A percentile compares a stretch with the other conserved stretches of the same genome.
phyloP scores from a whole-genome alignment of 352 stramenopile genomes.

The Halophytophthora batemanensis region DNA sequence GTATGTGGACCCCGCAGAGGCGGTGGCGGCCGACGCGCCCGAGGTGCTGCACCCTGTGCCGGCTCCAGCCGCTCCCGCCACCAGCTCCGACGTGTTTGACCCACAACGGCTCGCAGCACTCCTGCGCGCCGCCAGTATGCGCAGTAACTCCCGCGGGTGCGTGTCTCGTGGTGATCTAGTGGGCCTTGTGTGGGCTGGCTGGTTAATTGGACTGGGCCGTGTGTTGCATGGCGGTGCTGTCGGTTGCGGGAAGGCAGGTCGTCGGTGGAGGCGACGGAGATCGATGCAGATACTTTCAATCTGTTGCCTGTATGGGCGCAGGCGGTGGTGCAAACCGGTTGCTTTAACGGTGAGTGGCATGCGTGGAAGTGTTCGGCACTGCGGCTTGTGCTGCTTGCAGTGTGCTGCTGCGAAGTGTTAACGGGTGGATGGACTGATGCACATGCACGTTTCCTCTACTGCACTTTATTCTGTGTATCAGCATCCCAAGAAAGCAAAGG shows the following conservation, averaged over 20 bases:
- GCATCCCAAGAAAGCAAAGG: constrained; percentile 5
- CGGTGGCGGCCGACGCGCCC: constrained; percentile 17
- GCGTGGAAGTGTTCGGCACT: neutral
- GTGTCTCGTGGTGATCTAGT: too few species aligned
- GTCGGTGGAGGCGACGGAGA: constrained; percentile 19
- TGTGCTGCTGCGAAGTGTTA: neutral
- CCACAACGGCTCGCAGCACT: constrained; percentile 38
- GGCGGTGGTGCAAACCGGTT: constrained; percentile 46
- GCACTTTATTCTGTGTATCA: too few species aligned
- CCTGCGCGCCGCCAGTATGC: constrained; percentile 20
- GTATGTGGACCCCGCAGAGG: constrained; percentile 32
- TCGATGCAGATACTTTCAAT: constrained; percentile 35
- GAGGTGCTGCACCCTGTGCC: constrained; percentile 22
- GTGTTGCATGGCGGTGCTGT: neutral
- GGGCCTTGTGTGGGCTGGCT: neutral
- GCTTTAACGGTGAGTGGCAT: constrained; percentile 33
- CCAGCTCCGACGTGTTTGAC: constrained; percentile 20
- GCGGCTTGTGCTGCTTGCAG: neutral
- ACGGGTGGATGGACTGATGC: neutral
- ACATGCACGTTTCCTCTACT: neutral
- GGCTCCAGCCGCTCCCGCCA: constrained; percentile 1
- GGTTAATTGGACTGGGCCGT: neutral
- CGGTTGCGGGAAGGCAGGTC: constrained; percentile 6
- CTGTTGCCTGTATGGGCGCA: constrained; percentile 56
- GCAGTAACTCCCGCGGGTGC: constrained; percentile 11